phyloP scores from a whole-genome alignment of 139 green algal species.

The Coelastrella sp. region DNA sequence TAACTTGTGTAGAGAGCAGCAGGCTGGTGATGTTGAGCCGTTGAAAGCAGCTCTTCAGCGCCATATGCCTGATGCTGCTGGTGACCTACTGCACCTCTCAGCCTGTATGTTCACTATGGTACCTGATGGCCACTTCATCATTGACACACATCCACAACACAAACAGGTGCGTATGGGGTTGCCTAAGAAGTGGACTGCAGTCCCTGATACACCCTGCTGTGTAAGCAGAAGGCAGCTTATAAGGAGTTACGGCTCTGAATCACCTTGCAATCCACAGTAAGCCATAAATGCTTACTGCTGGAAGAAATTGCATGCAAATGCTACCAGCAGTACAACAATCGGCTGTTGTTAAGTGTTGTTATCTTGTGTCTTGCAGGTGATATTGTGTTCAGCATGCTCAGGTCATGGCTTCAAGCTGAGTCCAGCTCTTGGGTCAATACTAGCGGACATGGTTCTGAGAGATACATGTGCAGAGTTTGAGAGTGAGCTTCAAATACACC shows the following conservation, averaged over 20 bases:
- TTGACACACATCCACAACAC: constrained; percentile 77
- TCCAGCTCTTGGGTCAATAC: constrained; percentile 62
- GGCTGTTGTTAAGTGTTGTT: not conserved
- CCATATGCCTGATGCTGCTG: constrained; percentile 67
- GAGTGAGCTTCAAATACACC: constrained; percentile 36
- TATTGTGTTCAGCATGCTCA: constrained; percentile 78
- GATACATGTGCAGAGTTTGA: constrained; percentile 35
- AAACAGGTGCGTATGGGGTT: constrained; percentile 63
- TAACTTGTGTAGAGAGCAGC: constrained; percentile 43
- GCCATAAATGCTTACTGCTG: no score
- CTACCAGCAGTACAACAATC: not conserved
- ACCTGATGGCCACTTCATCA: constrained; percentile 81
- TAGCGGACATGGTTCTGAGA: constrained; percentile 56
- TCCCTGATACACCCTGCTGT: not conserved
- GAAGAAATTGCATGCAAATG: no score
- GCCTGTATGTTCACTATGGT: constrained; percentile 89
- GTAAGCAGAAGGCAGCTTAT: not conserved
- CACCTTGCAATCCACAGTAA: no score
- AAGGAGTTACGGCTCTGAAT: not conserved
- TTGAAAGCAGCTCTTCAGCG: constrained; percentile 47
- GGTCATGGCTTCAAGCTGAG: constrained; percentile 91
- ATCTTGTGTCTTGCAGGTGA: constrained; percentile 62
- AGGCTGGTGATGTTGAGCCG: constrained; percentile 61
- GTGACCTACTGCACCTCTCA: constrained; percentile 52
- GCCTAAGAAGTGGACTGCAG: no score